phyloP scores from a whole-genome alignment of 805 yeast genomes.

The Komagataella kurtzmanii region DNA sequence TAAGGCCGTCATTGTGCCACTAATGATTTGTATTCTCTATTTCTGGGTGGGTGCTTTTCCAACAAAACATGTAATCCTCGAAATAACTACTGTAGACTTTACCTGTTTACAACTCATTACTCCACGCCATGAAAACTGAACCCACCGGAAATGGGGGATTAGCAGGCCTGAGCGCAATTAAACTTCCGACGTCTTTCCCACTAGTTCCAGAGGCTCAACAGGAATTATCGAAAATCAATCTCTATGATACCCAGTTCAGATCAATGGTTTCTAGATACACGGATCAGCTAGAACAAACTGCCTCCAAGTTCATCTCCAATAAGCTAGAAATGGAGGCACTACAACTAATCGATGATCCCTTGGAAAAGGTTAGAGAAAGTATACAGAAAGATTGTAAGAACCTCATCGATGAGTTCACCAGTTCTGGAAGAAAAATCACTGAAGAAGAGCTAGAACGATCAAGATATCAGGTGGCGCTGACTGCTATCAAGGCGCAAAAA shows the following conservation, averaged over 20 bases:
- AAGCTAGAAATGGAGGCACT: neutral
- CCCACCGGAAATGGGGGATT: neutral
- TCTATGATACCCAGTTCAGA: neutral
- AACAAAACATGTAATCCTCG: slow-evolving; percentile 5
- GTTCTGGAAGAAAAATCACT: neutral
- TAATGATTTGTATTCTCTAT: no score
- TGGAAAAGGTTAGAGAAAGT: neutral
- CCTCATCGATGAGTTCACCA: neutral
- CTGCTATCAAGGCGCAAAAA: neutral
- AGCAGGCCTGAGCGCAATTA: neutral
- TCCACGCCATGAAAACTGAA: neutral
- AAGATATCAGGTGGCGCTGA: neutral
- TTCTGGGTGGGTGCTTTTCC: slow-evolving; percentile 8
- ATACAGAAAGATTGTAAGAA: neutral
- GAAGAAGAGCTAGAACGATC: neutral
- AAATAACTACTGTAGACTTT: slow-evolving; percentile 9
- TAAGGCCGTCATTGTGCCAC: slow-evolving; percentile 8
- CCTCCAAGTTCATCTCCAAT: neutral
- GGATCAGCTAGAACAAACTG: neutral
- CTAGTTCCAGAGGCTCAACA: neutral
- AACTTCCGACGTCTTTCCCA: neutral
- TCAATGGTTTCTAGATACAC: neutral
- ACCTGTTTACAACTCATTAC: neutral
- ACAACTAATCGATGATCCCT: neutral
- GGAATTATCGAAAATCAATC: neutral